phyloP scores from a whole-genome alignment of 148 eudicot genomes.

The Dysphania ambrosioides region DNA sequence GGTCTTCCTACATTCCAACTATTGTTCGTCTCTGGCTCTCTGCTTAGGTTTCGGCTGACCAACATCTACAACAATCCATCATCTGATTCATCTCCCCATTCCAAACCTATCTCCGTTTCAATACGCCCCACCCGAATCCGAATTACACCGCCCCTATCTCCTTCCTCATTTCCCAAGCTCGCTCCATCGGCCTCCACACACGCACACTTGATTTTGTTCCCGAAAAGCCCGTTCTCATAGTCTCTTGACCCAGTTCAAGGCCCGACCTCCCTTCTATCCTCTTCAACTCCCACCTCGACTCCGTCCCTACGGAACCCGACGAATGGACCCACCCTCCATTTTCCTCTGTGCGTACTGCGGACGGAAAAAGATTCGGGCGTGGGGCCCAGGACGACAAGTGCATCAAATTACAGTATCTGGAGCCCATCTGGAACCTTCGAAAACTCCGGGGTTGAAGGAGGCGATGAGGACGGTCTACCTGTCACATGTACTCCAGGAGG shows the following conservation, averaged over 20 bases:
- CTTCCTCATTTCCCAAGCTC: conserved; percentile 49
- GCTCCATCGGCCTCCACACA: conserved; percentile 49
- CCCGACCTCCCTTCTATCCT: conserved; percentile 75
- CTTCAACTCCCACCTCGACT: conserved; percentile 91
- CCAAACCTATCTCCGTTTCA: conserved; percentile 66
- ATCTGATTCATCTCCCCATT: conserved; percentile 57
- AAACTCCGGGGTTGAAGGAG: conserved; percentile 1
- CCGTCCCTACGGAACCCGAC: conserved; percentile 78
- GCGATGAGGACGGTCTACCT: conserved; percentile 54
- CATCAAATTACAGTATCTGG: conserved; percentile 71
- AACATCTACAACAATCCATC: no score
- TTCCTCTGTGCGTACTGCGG: conserved; percentile 39
- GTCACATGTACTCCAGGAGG: conserved; percentile 78
- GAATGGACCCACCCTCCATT: conserved; percentile 74
- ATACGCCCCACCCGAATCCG: conserved; percentile 85
- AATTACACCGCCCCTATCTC: conserved; percentile 59
- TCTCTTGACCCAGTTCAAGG: conserved; percentile 65
- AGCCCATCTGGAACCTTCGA: conserved; percentile 54
- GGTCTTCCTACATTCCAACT: no score
- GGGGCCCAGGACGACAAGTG: conserved; percentile 94
- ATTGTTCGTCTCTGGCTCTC: no score
- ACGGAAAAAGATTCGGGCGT: conserved; percentile 64
- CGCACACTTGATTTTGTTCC: conserved; percentile 40
- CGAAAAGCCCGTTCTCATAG: conserved; percentile 59
- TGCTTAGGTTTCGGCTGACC: no score